Evolutionary conservation across 2,329 filamentous ascomycete species (phyloP).

Genomic region (Fusarium bulbicola): DNA sequence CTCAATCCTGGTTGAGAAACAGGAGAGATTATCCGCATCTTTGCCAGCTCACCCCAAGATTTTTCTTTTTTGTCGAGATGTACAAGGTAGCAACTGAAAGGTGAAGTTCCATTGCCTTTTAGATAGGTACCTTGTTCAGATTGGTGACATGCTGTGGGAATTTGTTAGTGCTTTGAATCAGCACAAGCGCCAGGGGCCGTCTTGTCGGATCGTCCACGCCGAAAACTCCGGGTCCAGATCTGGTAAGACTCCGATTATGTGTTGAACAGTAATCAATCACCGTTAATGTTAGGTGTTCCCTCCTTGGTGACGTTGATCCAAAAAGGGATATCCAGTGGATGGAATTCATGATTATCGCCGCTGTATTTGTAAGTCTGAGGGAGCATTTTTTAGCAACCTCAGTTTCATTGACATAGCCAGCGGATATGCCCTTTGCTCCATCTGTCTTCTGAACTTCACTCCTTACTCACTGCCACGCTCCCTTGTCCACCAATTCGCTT

Average conservation of each 20-base stretch:
- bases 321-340: conserved; percentile 26
- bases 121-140: background rate
- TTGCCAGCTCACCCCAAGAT: conserved; percentile 4
- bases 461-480: conserved; percentile 6
- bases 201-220: conserved; percentile 24
- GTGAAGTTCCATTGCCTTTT: background rate
- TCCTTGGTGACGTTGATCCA: conserved; percentile 31
- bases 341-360: conserved; percentile 28
- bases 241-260: conserved; percentile 4
- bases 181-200: conserved; percentile 36
- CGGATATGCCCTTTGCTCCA: conserved; percentile 27
- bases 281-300: conserved; percentile 24
- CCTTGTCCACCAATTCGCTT: conserved; percentile 11
- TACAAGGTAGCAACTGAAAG: background rate
- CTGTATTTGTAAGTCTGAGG: conserved; percentile 39
- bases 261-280: background rate
- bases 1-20: background rate
- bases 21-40: conserved; percentile 6
- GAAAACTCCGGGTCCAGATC: conserved; percentile 32
- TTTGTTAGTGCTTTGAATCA: conserved; percentile 34
- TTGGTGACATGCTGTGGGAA: conserved; percentile 18
- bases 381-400: conserved; percentile 26
- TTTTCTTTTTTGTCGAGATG: background rate
- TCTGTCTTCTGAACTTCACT: conserved; percentile 22
- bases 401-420: conserved; percentile 11